A percentile compares a stretch with the other conserved stretches of the same genome.
phyloP scores from a whole-genome alignment of 352 stramenopile genomes.

The Globisporangium acanthophoron region DNA sequence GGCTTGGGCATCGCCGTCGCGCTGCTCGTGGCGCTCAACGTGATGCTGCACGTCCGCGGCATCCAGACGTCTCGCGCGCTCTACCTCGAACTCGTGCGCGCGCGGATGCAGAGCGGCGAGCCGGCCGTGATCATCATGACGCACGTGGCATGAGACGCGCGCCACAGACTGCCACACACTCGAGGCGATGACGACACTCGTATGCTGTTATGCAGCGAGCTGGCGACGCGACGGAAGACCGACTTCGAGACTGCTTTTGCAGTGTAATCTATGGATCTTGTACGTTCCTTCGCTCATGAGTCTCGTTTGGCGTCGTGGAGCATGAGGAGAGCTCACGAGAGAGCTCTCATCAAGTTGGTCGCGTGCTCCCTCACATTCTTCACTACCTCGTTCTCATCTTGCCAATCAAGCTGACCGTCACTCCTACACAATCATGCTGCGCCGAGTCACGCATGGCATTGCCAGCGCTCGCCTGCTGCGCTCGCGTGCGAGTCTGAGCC shows the following conservation, averaged over 20 bases:
- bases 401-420: neutral
- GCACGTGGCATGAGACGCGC: conserved; percentile 3
- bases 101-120: neutral
- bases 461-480: conserved; percentile 2
- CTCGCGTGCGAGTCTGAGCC: neutral
- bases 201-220: too few species aligned
- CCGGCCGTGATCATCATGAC: conserved; percentile 14
- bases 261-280: neutral
- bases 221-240: too few species aligned
- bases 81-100: conserved; percentile 29
- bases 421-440: neutral
- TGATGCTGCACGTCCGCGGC: conserved; percentile 53
- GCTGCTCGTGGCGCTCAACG: conserved; percentile 46
- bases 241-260: too few species aligned
- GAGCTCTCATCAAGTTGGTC: neutral
- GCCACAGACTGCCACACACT: neutral
- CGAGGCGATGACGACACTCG: neutral
- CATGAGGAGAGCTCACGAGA: neutral
- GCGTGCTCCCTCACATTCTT: neutral
- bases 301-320: neutral
- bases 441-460: neutral
- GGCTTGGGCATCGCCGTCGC: conserved; percentile 40
- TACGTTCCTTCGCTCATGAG: neutral
- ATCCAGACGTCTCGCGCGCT: conserved; percentile 29
- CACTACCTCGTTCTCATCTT: neutral